Evolutionary conservation across 257 asterid species (phyloP), one percentile per base, ranked within the genome.

Genomic region (Nicotiana tomentosiformis): DNA sequence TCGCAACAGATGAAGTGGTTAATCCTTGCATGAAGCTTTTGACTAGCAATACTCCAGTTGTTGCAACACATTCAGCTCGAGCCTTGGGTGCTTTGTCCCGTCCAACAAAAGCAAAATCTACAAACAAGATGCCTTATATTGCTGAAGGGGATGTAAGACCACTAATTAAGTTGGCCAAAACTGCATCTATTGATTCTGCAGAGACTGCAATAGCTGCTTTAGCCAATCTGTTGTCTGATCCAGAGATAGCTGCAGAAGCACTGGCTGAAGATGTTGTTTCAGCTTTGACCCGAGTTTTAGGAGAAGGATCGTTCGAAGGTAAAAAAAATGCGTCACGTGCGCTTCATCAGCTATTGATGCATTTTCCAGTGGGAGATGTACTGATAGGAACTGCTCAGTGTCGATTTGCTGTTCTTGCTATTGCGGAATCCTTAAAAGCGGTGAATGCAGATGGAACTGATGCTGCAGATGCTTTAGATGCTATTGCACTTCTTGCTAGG

Each of bases 231-330:
- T 77, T 94, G 83, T 88, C 92, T 66, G 91, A 93, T 90, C 93
- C 91, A 61, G 91, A 88, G 56, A 82, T 93, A 80, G 98, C 98
- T 84, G 88, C 92, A 20, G 97, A 91, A 87, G 97, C 98, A 35
- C 84, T 94, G 83, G 91, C 89, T 70, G 98, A 91, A 91, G 96
- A 94, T 88, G 91, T 94, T 84, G 90, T 92, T 87, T 89, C 95
- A 55, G 93, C 98, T 83, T 87, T 94, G 86, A 90, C 87, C 64
- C 90, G 92, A 87, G 91, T 90, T 78, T 74, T 94, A 81, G 94
- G 91, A 68, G 97, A 94, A 87, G 94, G 97, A 77, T 91, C 94
- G 20, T 39, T 85, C 16, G 94, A 90, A 79, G 98, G 98, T 61
- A 92, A 92, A 87, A 91, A 81, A 89, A 89, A 90, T 70, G 94